A percentile compares a stretch with the other conserved stretches of the same genome.
Conservation (phyloP, 2,329 filamentous ascomycete genomes). For the Pseudocercospora vitis region DNA sequence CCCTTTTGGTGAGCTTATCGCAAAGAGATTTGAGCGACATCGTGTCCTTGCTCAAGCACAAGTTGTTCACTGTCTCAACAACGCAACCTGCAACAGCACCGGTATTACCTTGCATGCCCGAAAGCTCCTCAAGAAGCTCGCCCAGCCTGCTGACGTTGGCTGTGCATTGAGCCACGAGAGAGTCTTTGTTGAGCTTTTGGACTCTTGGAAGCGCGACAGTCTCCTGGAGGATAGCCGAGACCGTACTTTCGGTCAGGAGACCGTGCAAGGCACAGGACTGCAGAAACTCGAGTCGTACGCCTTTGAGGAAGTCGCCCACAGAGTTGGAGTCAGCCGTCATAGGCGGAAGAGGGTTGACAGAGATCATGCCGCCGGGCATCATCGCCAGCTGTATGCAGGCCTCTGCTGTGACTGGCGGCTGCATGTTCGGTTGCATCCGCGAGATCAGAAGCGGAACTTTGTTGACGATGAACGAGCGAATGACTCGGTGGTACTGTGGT, state of each 20-base stretch:
- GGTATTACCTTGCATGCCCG: conserved; percentile 88
- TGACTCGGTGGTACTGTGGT: conserved; percentile 62
- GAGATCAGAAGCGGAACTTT: conserved; percentile 63
- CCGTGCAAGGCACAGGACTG: conserved; percentile 87
- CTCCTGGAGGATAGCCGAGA: conserved; percentile 78
- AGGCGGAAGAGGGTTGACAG: conserved; percentile 66
- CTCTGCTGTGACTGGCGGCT: conserved; percentile 61
- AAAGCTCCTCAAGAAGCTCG: conserved; percentile 75
- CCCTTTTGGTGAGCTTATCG: conserved; percentile 69
- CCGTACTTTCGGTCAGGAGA: conserved; percentile 74
- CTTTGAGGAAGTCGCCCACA: conserved; percentile 58
- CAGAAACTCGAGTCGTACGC: conserved; percentile 78
- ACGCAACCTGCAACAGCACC: conserved; percentile 76
- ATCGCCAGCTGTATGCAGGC: conserved; percentile 66
- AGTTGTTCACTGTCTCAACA: conserved; percentile 52
- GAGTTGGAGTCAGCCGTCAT: conserved; percentile 60
- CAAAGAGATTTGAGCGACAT: conserved; percentile 77
- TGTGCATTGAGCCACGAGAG: conserved; percentile 74
- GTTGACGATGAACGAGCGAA: conserved; percentile 85
- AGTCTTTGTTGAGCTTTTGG: conserved; percentile 74
- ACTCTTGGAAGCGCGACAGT: conserved; percentile 74
- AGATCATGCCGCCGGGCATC: conserved; percentile 52
- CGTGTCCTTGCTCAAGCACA: conserved; percentile 73
- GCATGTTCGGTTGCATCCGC: conserved; percentile 58
- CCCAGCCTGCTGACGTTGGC: conserved; percentile 74